phyloP scores from a whole-genome alignment of 257 asterid species.

The Plectranthus barbatus region DNA sequence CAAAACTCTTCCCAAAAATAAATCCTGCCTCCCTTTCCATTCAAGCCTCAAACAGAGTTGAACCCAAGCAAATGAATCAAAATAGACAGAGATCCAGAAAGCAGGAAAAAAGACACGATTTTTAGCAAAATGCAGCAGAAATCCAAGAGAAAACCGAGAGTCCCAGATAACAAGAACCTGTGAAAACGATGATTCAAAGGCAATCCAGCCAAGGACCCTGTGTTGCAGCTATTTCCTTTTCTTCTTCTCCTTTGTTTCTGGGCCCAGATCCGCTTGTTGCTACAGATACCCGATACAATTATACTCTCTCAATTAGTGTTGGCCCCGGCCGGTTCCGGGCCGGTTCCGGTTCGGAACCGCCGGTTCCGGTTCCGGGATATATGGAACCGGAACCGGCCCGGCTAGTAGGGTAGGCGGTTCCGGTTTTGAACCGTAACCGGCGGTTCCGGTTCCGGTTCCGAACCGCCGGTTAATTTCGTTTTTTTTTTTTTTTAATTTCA shows the following conservation, averaged over 20 bases:
- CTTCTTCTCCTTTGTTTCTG: conserved; percentile 5
- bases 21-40: conserved; percentile 12
- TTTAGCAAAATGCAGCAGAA: conserved; percentile 9
- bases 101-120: conserved; percentile 1
- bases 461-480: too few relatives aligned
- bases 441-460: too few relatives aligned
- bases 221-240: conserved; percentile 7
- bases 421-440: too few relatives aligned
- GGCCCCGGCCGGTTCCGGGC: too few relatives aligned
- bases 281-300: conserved; percentile 11
- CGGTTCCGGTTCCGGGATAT: too few relatives aligned
- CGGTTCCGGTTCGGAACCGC: too few relatives aligned
- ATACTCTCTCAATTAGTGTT: too few relatives aligned
- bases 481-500: too few relatives aligned
- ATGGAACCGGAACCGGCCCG: too few relatives aligned
- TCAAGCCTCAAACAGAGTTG: conserved; percentile 27
- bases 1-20: conserved; percentile 32
- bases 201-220: conserved; percentile 9
- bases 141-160: conserved; percentile 11
- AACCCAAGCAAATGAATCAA: conserved; percentile 8
- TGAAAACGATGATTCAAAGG: conserved; percentile 13
- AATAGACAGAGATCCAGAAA: conserved; percentile 9
- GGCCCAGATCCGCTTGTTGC: conserved; percentile 21
- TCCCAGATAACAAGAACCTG: conserved; percentile 26
- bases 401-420: too few relatives aligned